These are phyloP conservation scores for Exsudoporus floridanus DNA, from an alignment of 1,284 basidiomycete genomes.

Conservation along the genomic window DNA sequence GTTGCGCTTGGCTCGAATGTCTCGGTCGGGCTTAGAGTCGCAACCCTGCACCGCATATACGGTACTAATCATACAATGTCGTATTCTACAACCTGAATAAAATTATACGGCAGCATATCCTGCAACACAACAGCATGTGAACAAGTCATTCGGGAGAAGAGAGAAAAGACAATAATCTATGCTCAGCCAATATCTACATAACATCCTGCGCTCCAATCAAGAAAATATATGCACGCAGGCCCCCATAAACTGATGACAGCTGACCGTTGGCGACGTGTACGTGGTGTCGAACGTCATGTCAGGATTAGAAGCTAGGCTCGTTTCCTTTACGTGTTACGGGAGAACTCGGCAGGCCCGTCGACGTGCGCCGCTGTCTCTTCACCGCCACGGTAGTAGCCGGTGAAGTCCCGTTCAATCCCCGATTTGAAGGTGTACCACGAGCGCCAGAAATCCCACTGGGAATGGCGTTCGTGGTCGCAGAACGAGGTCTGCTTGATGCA, in stretches of 20 bases:
- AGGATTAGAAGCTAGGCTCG: conserved; percentile 22
- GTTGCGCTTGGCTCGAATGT: background rate
- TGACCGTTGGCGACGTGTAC: background rate
- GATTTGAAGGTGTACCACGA: conserved; percentile 39
- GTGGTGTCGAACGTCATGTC: conserved; percentile 1
- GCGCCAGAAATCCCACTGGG: conserved; percentile 45
- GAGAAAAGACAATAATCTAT: conserved; percentile 34
- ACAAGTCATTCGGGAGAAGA: conserved; percentile 12
- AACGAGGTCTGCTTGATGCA: conserved; percentile 51
- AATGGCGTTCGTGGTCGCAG: conserved; percentile 57
- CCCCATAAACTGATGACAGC: conserved; percentile 13
- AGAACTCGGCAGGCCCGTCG: conserved; percentile 46
- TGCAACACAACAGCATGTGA: conserved; percentile 24
- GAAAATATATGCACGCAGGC: conserved; percentile 34
- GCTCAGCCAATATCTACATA: conserved; percentile 31
- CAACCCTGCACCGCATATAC: conserved; percentile 26
- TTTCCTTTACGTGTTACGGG: conserved; percentile 40
- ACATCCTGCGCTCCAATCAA: conserved; percentile 35
- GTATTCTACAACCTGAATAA: conserved; percentile 37
- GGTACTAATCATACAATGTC: conserved; percentile 22
- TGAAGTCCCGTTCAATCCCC: conserved; percentile 28
- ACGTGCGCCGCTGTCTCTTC: conserved; percentile 79
- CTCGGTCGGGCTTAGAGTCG: conserved; percentile 9
- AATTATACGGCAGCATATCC: conserved; percentile 33
- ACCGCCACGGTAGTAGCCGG: conserved; percentile 47